Percentiles rank a stretch among this genome's conserved stretches.
These are phyloP conservation scores for Panaeolus papilionaceus DNA, from an alignment of 768 basidiomycete species.

Conservation along the genomic window DNA sequence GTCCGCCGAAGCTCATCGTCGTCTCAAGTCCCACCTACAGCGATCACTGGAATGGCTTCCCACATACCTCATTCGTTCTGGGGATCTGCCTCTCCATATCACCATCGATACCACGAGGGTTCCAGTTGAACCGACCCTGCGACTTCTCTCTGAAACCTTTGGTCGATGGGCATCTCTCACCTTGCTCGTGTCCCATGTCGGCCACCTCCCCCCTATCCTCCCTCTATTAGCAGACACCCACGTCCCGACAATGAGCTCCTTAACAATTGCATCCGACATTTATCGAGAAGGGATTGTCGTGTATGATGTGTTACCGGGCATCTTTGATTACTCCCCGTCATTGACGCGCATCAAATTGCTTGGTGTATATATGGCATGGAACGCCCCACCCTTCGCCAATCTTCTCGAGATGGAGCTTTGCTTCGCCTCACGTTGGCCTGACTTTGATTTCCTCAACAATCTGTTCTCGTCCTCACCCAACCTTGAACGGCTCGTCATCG, in stretches of 20 bases:
- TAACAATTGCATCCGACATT: conserved; percentile 35
- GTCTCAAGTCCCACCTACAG: conserved; percentile 23
- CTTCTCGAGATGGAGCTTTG: conserved; percentile 31
- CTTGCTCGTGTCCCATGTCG: conserved; percentile 35
- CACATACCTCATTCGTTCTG: conserved; percentile 28
- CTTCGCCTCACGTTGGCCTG: conserved; percentile 34
- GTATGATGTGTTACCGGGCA: conserved; percentile 29
- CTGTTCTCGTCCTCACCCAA: conserved; percentile 33
- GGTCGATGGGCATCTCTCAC: conserved; percentile 33
- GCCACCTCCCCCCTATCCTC: conserved; percentile 31
- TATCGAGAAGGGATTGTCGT: conserved; percentile 36
- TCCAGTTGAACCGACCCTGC: conserved; percentile 22
- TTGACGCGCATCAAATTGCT: conserved; percentile 28
- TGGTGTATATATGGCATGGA: conserved; percentile 35
- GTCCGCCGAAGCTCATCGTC: conserved; percentile 30
- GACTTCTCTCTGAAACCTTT: conserved; percentile 22
- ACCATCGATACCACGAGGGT: conserved; percentile 35
- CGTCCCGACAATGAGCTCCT: conserved; percentile 25
- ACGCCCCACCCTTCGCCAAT: conserved; percentile 28
- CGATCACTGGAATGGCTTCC: conserved; percentile 33
- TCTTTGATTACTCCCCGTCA: conserved; percentile 31
- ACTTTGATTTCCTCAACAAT: conserved; percentile 23
- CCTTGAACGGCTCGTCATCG: conserved; percentile 31
- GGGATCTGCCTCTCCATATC: conserved; percentile 29
- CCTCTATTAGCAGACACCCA: conserved; percentile 23